phyloP scores from a whole-genome alignment of 2,329 filamentous ascomycete species.

The Clonostachys rhizophaga region DNA sequence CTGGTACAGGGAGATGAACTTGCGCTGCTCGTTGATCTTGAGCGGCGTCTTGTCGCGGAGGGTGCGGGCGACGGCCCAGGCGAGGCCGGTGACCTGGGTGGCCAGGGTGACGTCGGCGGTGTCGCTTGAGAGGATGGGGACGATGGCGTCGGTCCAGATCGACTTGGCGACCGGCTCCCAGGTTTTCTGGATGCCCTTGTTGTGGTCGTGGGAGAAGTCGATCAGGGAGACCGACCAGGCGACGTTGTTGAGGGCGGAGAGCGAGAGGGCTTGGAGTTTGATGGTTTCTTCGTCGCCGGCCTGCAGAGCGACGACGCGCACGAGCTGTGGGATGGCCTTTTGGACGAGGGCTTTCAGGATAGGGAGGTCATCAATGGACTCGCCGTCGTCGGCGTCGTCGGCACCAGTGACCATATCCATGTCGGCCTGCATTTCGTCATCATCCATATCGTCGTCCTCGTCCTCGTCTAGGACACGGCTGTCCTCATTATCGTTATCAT shows the following conservation, averaged over 20 bases:
- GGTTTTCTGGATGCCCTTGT: constrained; percentile 42
- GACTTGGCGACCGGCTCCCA: constrained; percentile 50
- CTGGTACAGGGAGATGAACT: constrained; percentile 62
- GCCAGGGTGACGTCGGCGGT: constrained; percentile 58
- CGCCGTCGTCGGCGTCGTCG: constrained; percentile 27
- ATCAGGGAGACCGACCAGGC: constrained; percentile 61
- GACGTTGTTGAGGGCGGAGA: constrained; percentile 62
- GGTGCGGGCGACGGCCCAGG: constrained; percentile 59
- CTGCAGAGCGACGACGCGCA: constrained; percentile 37
- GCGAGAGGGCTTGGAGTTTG: constrained; percentile 44
- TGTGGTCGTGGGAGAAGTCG: constrained; percentile 51
- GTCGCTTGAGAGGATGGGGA: constrained; percentile 53
- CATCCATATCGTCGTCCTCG: constrained; percentile 45
- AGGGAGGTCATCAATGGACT: constrained; percentile 44
- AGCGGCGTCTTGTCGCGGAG: constrained; percentile 44
- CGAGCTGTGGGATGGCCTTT: constrained; percentile 32
- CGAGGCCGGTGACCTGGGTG: constrained; percentile 58
- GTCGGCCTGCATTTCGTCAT: constrained; percentile 56
- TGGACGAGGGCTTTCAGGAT: constrained; percentile 39
- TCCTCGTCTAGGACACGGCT: constrained; percentile 26
- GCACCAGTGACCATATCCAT: constrained; percentile 60
- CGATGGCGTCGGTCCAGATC: constrained; percentile 55
- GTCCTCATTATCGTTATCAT: constrained; percentile 26
- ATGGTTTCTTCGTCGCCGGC: constrained; percentile 32
- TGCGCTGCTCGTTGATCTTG: constrained; percentile 48